Conservation (phyloP, 1,139 yeast species). For the Candida tetrigidarum region DNA sequence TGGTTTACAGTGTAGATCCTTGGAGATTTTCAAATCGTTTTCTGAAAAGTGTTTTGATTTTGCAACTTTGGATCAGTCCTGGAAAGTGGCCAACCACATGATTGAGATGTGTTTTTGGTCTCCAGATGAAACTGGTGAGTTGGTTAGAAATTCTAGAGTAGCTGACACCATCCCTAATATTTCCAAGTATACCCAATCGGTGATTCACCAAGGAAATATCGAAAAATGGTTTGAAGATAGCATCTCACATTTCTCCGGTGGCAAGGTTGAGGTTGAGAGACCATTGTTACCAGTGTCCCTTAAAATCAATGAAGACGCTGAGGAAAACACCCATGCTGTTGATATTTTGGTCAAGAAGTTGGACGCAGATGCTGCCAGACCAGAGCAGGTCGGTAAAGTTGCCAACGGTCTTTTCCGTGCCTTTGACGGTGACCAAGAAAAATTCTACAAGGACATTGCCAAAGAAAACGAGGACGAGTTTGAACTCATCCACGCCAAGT, state of each 20-base stretch:
- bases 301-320: constrained; percentile 24
- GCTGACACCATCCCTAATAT: constrained; percentile 32
- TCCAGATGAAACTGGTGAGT: constrained; percentile 21
- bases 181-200: constrained; percentile 32
- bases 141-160: constrained; percentile 25
- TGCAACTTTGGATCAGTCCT: constrained; percentile 24
- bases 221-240: constrained; percentile 30
- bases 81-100: constrained; percentile 30
- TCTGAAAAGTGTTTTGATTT: constrained; percentile 25
- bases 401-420: constrained; percentile 31
- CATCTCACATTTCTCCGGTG: constrained; percentile 27
- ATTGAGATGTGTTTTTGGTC: constrained; percentile 29
- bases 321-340: constrained; percentile 30
- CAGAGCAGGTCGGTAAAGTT: constrained; percentile 27
- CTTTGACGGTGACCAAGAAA: constrained; percentile 32
- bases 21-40: constrained; percentile 29
- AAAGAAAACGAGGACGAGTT: constrained; percentile 15
- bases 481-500: constrained; percentile 30
- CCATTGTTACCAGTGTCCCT: constrained; percentile 27
- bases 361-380: constrained; percentile 17
- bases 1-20: constrained; percentile 30
- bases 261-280: constrained; percentile 25
- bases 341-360: constrained; percentile 20
- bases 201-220: constrained; percentile 34
- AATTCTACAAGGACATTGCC: constrained; percentile 13